A percentile compares a stretch with the other conserved stretches of the same genome.
Evolutionary conservation across 208 protist species (phyloP).

Genomic region (Crithidia expoeki): DNA sequence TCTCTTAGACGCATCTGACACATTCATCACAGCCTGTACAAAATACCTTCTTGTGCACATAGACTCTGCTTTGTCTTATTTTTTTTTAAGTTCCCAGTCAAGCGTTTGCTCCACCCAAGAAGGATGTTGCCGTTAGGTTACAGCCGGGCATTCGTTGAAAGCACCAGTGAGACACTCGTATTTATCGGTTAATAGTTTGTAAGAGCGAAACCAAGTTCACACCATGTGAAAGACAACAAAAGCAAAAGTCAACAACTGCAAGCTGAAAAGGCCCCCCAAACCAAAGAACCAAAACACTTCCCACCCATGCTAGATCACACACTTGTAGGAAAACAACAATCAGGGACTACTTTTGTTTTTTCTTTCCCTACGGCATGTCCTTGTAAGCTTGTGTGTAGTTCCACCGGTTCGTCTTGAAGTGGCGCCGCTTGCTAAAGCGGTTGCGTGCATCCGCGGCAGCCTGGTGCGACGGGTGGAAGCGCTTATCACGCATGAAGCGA

Average conservation of each 20-base stretch:
- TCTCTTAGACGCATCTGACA: too few relatives aligned
- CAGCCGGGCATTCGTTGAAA: too few relatives aligned
- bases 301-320: background rate
- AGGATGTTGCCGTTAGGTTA: too few relatives aligned
- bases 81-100: too few relatives aligned
- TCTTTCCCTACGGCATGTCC: slow-evolving; percentile 79
- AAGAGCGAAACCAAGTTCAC: background rate
- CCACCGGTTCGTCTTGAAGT: slow-evolving; percentile 92
- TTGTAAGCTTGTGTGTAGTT: slow-evolving; percentile 92
- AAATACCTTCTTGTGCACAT: too few relatives aligned
- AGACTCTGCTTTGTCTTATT: too few relatives aligned
- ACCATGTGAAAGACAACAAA: background rate
- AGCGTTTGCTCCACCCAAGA: too few relatives aligned
- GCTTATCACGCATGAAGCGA: slow-evolving; percentile 90
- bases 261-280: background rate
- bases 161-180: too few relatives aligned
- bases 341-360: background rate
- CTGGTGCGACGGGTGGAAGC: slow-evolving; percentile 84
- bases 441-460: slow-evolving; percentile 76
- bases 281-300: background rate
- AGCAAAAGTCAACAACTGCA: slow-evolving; percentile 6
- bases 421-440: slow-evolving; percentile 77
- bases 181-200: background rate
- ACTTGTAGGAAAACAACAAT: background rate
- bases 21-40: too few relatives aligned